These are phyloP conservation scores for Gomphus bonarii DNA, from an alignment of 1,284 basidiomycete genomes.

Conservation along the genomic window DNA sequence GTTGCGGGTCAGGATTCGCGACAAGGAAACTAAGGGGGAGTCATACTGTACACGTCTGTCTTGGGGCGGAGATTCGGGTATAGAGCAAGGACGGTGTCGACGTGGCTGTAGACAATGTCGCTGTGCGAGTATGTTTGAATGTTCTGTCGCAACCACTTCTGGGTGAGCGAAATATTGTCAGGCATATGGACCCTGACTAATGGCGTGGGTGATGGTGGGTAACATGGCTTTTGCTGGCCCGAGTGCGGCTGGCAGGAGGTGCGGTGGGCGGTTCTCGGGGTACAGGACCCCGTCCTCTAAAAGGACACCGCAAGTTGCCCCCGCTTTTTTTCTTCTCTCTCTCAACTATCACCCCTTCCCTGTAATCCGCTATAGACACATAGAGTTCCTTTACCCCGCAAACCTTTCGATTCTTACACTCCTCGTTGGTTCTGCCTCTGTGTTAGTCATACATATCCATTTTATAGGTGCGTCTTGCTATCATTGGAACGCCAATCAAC, in stretches of 20 bases:
- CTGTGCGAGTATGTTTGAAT: constrained; percentile 49
- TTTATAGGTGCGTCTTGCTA: constrained; percentile 3
- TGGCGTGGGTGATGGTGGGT: neutral
- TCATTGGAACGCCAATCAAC: neutral
- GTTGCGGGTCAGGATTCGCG: constrained; percentile 6
- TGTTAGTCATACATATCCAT: neutral
- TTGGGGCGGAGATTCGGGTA: constrained; percentile 71
- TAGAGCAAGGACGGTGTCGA: constrained; percentile 52
- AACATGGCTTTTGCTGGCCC: neutral
- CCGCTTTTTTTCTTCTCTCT: neutral
- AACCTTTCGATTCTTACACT: constrained; percentile 5
- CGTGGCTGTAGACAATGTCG: constrained; percentile 40
- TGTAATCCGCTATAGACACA: constrained; percentile 4
- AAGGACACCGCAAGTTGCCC: neutral
- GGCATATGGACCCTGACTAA: neutral
- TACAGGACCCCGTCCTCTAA: neutral
- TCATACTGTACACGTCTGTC: constrained; percentile 86
- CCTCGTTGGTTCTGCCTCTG: constrained; percentile 9
- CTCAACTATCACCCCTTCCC: neutral
- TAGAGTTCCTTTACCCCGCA: constrained; percentile 3
- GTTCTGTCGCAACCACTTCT: constrained; percentile 69
- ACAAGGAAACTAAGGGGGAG: constrained; percentile 17
- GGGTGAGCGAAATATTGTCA: constrained; percentile 27
- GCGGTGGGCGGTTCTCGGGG: constrained; percentile 3
- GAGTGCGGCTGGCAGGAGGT: neutral